Base-by-base conservation (phyloP, 768 basidiomycete species). In the Trametes cubensis region DNA sequence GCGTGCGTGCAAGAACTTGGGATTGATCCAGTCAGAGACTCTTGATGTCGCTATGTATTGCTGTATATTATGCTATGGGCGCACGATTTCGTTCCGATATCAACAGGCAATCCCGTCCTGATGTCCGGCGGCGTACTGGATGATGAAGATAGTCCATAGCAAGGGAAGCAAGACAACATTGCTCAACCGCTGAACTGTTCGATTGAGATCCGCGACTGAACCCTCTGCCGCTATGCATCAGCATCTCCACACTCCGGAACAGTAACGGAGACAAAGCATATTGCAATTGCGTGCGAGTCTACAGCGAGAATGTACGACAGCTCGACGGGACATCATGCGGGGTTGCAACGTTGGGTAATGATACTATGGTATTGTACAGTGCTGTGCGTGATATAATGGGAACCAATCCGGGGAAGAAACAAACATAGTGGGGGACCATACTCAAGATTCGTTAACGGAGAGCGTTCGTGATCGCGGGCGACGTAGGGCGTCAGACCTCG, bases 291-390 rank as follows among this genome's bases (percentile, higher is more conserved):
- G 28, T 26, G 49, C 23, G 34, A 25, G 56, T 49, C 46, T 46
- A 55, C 44, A 55, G 13, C 30, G 39, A 58, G 38, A 39, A 42
- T 30, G 48, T 58, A 39, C 15, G 23, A 25, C 15, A 58, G 38
- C 47, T 42, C 20, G 41, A 34, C 41, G 39, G 44, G 49, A 44
- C 41, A 58, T 58, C 50, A 30, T 30, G 49, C 41, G 21, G 49
- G 41, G 26, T 59, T 20, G 38, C 55, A 56, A 39, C 45, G 46
- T 38, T 14, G 42, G 14, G 40, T 26, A 26, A 10, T 34, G 34
- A 34, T 34, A 34, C 34, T 28, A 46, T 63, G 62, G 58, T 64
- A 55, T 60, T 60, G 55, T 64, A 64, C 63, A 64, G 63, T 64
- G 63, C 50, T 49, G 40, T 54, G 42, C 48, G 53, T 38, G 34